A percentile compares a stretch with the other conserved stretches of the same genome.
Conservation (phyloP, 352 stramenopile genomes). For the Lagenidium giganteum region DNA sequence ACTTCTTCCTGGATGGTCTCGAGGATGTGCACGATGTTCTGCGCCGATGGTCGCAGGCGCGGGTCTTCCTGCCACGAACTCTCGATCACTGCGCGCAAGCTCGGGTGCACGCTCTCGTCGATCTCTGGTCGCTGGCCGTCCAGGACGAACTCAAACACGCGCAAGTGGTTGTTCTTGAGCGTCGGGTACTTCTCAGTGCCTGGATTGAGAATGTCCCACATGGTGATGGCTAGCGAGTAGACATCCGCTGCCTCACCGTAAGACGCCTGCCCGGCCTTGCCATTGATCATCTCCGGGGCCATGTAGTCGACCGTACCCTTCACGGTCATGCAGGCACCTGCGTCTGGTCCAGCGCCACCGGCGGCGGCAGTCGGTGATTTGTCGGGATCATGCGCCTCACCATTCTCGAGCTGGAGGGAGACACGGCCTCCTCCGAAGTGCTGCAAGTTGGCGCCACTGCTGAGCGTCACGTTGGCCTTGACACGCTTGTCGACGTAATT, state of each 20-base stretch:
- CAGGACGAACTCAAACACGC: conserved; percentile 37
- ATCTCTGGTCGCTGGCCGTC: conserved; percentile 28
- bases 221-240: conserved; percentile 51
- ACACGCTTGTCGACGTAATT: conserved; percentile 7
- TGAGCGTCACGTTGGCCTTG: too few relatives aligned
- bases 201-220: conserved; percentile 60
- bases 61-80: conserved; percentile 37
- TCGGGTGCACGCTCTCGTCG: conserved; percentile 20
- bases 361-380: too few relatives aligned
- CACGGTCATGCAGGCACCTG: conserved; percentile 24
- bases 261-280: conserved; percentile 13
- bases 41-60: conserved; percentile 26
- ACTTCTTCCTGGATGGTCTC: conserved; percentile 45
- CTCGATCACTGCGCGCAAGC: conserved; percentile 36
- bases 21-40: conserved; percentile 30
- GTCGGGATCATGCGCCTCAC: background rate
- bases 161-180: conserved; percentile 21
- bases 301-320: conserved; percentile 45
- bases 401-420: conserved; percentile 12
- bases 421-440: background rate
- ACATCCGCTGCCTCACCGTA: conserved; percentile 48
- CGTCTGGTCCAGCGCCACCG: too few relatives aligned
- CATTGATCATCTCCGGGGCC: conserved; percentile 49
- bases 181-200: conserved; percentile 26
- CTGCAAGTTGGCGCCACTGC: conserved; percentile 1